Evolutionary conservation across 1,139 yeast genomes (phyloP).

Genomic region (Suhomyces bokatorum): DNA sequence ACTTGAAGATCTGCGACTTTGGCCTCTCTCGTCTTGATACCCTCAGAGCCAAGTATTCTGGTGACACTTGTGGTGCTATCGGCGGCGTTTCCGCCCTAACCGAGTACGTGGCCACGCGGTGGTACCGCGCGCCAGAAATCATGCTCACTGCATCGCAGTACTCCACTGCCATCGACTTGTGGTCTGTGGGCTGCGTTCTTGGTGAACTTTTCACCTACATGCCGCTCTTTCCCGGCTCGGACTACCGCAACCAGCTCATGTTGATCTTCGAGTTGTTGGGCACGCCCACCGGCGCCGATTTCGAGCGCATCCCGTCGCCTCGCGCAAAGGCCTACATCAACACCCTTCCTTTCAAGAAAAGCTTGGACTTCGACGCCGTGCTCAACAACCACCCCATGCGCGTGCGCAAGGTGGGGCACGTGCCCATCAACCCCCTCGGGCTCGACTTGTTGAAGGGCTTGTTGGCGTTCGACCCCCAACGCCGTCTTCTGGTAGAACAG

Average conservation of each 20-base stretch:
- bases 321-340: constrained; percentile 64
- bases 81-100: constrained; percentile 49
- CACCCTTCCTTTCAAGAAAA: constrained; percentile 48
- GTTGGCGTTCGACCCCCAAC: constrained; percentile 63
- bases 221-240: constrained; percentile 81
- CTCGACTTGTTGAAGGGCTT: constrained; percentile 60
- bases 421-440: constrained; percentile 52
- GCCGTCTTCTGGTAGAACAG: constrained; percentile 62
- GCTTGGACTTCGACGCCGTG: constrained; percentile 12
- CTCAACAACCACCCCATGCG: constrained; percentile 20
- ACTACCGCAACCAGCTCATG: constrained; percentile 65
- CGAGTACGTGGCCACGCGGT: constrained; percentile 76
- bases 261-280: constrained; percentile 64
- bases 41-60: constrained; percentile 20
- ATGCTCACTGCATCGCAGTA: constrained; percentile 71
- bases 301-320: constrained; percentile 55
- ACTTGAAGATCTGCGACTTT: constrained; percentile 93
- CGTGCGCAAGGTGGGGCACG: constrained; percentile 9
- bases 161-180: constrained; percentile 70
- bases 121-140: constrained; percentile 81
- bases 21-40: constrained; percentile 56
- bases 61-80: constrained; percentile 31
- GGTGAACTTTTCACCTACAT: constrained; percentile 62
- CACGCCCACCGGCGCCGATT: constrained; percentile 60
- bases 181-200: constrained; percentile 79